These are phyloP conservation scores for Entomortierella lignicola DNA, from an alignment of 192 early-diverging fungal genomes.

Conservation along the genomic window DNA sequence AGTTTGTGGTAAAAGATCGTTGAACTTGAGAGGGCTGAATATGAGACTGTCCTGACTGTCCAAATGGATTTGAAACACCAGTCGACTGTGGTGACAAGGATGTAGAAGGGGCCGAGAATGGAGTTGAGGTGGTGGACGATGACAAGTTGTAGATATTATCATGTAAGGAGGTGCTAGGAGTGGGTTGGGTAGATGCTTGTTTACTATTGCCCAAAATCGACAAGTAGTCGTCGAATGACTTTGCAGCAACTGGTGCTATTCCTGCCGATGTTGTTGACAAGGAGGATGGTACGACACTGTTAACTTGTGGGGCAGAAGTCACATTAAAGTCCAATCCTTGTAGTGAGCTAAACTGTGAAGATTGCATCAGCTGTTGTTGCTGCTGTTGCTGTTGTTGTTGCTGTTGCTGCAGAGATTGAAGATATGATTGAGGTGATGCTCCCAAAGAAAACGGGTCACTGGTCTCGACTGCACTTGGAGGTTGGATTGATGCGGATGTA, in stretches of 20 bases:
- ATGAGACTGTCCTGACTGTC: conserved; percentile 12
- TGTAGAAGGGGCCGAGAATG: conserved; percentile 2
- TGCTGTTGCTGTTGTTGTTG: conserved; percentile 5
- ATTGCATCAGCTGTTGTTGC: no score
- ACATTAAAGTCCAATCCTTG: conserved; percentile 23
- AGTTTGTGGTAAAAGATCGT: conserved; percentile 19
- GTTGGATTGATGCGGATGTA: neutral
- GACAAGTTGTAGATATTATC: neutral
- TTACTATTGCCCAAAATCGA: conserved; percentile 17
- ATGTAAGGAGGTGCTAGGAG: neutral
- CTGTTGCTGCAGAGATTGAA: neutral
- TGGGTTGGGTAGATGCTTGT: neutral
- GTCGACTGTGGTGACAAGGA: conserved; percentile 22
- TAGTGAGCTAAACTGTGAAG: conserved; percentile 3
- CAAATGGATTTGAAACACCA: conserved; percentile 24
- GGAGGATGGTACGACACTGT: neutral
- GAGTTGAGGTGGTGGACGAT: neutral
- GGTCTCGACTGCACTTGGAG: neutral
- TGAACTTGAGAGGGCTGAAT: conserved; percentile 6
- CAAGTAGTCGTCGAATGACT: conserved; percentile 49
- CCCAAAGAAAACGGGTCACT: conserved; percentile 32
- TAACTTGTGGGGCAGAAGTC: neutral
- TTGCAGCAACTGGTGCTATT: conserved; percentile 9
- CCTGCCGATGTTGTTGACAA: neutral
- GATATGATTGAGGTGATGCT: neutral